Evolutionary conservation across 108 stramenopile species (phyloP), one percentile per base, ranked within the genome.

Genomic region (Cyclostephanos tholiformis): DNA sequence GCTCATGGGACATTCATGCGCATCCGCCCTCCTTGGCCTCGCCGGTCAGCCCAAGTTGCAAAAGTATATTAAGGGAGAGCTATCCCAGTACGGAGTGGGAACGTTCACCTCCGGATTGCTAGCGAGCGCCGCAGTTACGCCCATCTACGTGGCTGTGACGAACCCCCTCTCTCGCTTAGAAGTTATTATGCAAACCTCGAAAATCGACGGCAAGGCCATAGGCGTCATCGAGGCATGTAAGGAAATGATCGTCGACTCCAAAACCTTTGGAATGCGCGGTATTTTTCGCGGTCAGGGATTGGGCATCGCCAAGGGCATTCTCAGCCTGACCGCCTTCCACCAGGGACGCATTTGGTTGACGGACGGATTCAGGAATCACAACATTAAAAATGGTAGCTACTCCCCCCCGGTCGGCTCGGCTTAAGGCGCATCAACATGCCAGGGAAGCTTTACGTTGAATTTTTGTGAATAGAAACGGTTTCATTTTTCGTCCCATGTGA

Each of bases 231-330:
- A 86, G 38, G 95, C 95, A 19, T 76, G 88, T 55, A 90, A 88
- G 80, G 95, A 96, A 80, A 77, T 96, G 69, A 74, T 86, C 62
- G 52, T 35, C 4, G 95, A 96, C 63, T 89, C 86, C 25, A 80
- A 87, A 19, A 68, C 90, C 65, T 96, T 94, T 79, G 95, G 95
- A 53, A 68, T 96, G 79, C 82, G 92, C 52, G 95, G 95, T 17
- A 75, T 96, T 26, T 96, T 96, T 82, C 87, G 95, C 67, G 95
- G 95, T 79, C 95, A 96, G 60, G 95, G 95, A 41, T 89, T 96
- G 82, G 95, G 95, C 26, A 93, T 96, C 71, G 87, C 86, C 77
- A 96, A 96, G 83, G 93, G 93, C 26, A 82, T 96, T 63, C 84
- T 96, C 66, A 81, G 78, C 71, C 71, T 96, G 49, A 91, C 89